phyloP scores from a whole-genome alignment of 352 stramenopile genomes.

The Globisporangium okanoganense region DNA sequence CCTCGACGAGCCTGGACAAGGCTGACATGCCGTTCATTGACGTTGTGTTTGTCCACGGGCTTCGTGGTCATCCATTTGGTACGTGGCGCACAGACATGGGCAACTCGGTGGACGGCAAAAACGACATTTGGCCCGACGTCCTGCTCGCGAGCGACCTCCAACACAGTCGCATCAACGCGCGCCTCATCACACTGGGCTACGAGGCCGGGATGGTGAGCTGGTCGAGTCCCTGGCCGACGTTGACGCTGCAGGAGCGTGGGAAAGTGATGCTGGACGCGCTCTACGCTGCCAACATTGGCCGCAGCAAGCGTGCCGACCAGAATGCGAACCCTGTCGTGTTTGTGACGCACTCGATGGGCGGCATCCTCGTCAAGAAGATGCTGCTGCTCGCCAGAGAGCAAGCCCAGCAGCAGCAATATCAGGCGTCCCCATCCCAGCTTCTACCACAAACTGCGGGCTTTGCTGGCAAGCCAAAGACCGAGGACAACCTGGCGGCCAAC shows the following conservation, averaged over 20 bases:
- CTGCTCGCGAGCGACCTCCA: constrained; percentile 58
- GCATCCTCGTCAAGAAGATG: constrained; percentile 85
- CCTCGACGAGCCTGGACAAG: too few species aligned
- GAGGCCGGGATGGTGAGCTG: constrained; percentile 82
- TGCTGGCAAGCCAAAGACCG: constrained; percentile 8
- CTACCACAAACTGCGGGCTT: too few species aligned
- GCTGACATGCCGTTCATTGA: constrained; percentile 34
- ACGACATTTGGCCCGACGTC: constrained; percentile 74
- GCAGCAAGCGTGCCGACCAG: constrained; percentile 7
- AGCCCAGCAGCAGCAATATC: background rate
- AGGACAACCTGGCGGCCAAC: constrained; percentile 26
- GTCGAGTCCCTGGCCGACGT: constrained; percentile 81
- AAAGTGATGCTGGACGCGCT: constrained; percentile 71
- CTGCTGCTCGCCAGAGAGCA: constrained; percentile 42
- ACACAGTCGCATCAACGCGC: constrained; percentile 33
- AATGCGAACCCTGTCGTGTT: constrained; percentile 63
- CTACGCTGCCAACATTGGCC: constrained; percentile 62
- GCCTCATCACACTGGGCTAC: constrained; percentile 75
- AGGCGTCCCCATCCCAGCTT: background rate
- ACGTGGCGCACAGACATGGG: constrained; percentile 82
- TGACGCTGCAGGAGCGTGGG: constrained; percentile 70
- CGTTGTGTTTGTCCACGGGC: constrained; percentile 81
- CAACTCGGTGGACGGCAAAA: constrained; percentile 43
- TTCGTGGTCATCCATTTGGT: constrained; percentile 75
- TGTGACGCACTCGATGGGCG: constrained; percentile 86